phyloP scores from a whole-genome alignment of 768 basidiomycete genomes.

The Sarcomyxa edulis region DNA sequence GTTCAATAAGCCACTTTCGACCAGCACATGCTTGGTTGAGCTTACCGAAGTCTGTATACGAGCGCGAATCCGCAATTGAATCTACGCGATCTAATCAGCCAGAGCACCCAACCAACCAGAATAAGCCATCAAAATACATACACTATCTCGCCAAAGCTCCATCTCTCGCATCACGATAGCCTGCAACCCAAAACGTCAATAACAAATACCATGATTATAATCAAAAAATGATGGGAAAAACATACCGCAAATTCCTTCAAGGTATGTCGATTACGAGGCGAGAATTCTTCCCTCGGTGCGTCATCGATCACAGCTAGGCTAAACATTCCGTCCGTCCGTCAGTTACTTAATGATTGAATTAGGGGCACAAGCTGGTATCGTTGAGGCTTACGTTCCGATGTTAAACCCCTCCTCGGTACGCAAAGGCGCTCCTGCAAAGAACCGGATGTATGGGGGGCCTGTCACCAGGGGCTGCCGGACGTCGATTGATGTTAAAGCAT shows the following conservation, averaged over 20 bases:
- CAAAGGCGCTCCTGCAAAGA: slow-evolving; percentile 90
- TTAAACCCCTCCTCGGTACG: slow-evolving; percentile 89
- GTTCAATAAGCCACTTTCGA: background rate
- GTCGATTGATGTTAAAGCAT: background rate
- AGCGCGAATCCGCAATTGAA: slow-evolving; percentile 86
- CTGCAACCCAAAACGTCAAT: slow-evolving; percentile 23
- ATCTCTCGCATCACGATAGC: slow-evolving; percentile 92
- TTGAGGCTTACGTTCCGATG: slow-evolving; percentile 71
- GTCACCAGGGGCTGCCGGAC: slow-evolving; percentile 59
- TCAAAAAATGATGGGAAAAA: slow-evolving; percentile 17
- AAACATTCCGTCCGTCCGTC: slow-evolving; percentile 2
- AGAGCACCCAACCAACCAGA: background rate
- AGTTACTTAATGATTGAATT: no score
- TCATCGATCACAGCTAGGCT: slow-evolving; percentile 85
- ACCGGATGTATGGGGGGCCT: slow-evolving; percentile 65
- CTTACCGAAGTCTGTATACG: slow-evolving; percentile 85
- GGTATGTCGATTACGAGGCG: slow-evolving; percentile 84
- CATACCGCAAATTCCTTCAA: slow-evolving; percentile 85
- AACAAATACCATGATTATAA: background rate
- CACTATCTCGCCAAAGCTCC: slow-evolving; percentile 95
- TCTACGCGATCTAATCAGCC: slow-evolving; percentile 33
- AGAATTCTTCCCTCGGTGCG: slow-evolving; percentile 76
- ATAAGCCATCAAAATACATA: slow-evolving; percentile 17
- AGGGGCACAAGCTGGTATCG: no score
- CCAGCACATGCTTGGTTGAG: slow-evolving; percentile 1